Evolutionary conservation across 495 filamentous ascomycete genomes (phyloP).

Genomic region (Trichoderma erinaceum): DNA sequence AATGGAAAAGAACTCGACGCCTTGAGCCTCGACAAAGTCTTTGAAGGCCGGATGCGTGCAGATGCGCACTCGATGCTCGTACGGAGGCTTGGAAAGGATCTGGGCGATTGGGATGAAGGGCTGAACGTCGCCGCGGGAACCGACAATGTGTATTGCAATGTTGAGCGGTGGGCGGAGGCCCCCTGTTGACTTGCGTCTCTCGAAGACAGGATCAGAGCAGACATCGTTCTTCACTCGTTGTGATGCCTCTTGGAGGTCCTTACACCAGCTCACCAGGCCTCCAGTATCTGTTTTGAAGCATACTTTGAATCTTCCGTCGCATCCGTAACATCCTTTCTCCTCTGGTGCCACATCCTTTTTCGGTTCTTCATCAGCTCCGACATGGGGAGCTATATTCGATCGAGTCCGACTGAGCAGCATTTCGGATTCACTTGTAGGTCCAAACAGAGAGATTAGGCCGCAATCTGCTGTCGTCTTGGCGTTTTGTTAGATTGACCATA

Average conservation of each 20-base stretch:
- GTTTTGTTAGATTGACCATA: background rate
- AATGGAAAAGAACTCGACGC: slow-evolving; percentile 64
- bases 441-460: background rate
- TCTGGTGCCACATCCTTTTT: background rate
- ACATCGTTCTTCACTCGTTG: background rate
- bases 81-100: slow-evolving; percentile 43
- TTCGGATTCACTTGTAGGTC: background rate
- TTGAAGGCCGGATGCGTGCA: slow-evolving; percentile 63
- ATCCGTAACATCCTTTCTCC: background rate
- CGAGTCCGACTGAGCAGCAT: slow-evolving; percentile 5
- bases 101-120: slow-evolving; percentile 59
- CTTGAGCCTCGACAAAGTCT: slow-evolving; percentile 53
- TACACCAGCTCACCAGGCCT: background rate
- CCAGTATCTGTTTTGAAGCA: background rate
- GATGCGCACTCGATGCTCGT: slow-evolving; percentile 61
- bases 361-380: background rate
- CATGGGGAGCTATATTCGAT: background rate
- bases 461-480: background rate
- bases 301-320: background rate
- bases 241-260: background rate
- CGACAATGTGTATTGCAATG: slow-evolving; percentile 65
- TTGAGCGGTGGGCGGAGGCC: slow-evolving; percentile 39
- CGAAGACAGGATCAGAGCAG: background rate
- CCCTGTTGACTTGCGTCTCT: slow-evolving; percentile 1
- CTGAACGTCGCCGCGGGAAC: slow-evolving; percentile 63